Percentiles rank a stretch among this genome's conserved stretches.
phyloP scores from a whole-genome alignment of 768 basidiomycete species.

The Phylloporus arenicola region DNA sequence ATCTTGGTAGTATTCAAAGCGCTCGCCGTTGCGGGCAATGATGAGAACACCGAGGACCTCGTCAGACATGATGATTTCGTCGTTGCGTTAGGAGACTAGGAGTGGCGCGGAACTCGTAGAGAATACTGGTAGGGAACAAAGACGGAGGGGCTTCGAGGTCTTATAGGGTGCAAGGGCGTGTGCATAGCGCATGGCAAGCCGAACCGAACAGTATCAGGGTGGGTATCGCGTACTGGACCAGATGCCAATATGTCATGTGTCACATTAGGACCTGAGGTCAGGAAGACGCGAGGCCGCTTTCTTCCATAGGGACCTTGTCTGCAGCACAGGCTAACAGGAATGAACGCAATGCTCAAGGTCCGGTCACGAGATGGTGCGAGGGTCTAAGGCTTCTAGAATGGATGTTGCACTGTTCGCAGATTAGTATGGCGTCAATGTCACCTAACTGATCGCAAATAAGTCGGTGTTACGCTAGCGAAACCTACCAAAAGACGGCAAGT shows the following conservation, averaged over 20 bases:
- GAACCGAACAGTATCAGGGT: slow-evolving; percentile 24
- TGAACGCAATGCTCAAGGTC: slow-evolving; percentile 22
- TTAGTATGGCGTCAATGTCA: slow-evolving; percentile 1
- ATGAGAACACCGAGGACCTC: slow-evolving; percentile 77
- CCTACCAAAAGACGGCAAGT: slow-evolving; percentile 1
- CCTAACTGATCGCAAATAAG: slow-evolving; percentile 5
- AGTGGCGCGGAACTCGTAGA: slow-evolving; percentile 11
- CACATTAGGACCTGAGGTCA: slow-evolving; percentile 23
- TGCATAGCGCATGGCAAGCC: slow-evolving; percentile 25
- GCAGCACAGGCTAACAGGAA: slow-evolving; percentile 29
- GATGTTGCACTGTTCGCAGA: slow-evolving; percentile 1
- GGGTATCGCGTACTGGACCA: slow-evolving; percentile 11
- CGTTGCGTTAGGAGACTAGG: slow-evolving; percentile 13
- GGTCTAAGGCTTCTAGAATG: slow-evolving; percentile 14
- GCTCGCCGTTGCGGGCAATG: slow-evolving; percentile 76
- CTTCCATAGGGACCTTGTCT: slow-evolving; percentile 23
- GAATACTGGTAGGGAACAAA: slow-evolving; percentile 13
- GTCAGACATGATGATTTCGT: slow-evolving; percentile 32
- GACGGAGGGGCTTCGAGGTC: slow-evolving; percentile 7
- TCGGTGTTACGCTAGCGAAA: neutral
- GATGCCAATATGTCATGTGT: slow-evolving; percentile 18
- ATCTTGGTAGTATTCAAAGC: slow-evolving; percentile 63
- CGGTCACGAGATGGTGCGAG: slow-evolving; percentile 12
- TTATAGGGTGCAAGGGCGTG: slow-evolving; percentile 25
- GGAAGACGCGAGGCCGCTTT: slow-evolving; percentile 31